Conservation (phyloP, 768 basidiomycete genomes). For the Serendipita indica region DNA sequence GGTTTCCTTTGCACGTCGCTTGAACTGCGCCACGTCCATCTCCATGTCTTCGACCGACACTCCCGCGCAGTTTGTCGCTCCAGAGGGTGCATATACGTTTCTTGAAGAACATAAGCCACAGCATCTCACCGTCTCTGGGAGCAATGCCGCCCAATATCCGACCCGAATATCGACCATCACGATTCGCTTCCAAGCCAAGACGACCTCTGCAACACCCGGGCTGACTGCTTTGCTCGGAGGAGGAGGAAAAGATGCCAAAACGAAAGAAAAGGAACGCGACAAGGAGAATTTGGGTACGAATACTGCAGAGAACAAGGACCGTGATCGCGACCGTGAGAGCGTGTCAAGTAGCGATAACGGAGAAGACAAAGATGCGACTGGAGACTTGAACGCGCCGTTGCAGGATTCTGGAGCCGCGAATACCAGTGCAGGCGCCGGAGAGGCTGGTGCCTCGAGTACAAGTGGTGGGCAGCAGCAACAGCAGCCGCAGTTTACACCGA, state of each 20-base stretch:
- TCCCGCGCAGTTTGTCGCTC: conserved; percentile 61
- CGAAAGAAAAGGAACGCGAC: conserved; percentile 7
- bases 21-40: neutral
- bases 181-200: conserved; percentile 49
- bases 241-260: conserved; percentile 30
- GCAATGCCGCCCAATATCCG: conserved; percentile 31
- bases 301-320: conserved; percentile 24
- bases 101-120: conserved; percentile 72
- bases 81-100: conserved; percentile 79
- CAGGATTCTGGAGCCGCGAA: neutral
- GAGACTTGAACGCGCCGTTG: neutral
- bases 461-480: conserved; percentile 23
- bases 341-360: conserved; percentile 71
- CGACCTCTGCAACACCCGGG: conserved; percentile 32
- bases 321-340: conserved; percentile 50
- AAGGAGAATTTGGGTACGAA: conserved; percentile 26
- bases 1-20: too few relatives aligned
- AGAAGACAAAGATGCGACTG: conserved; percentile 33
- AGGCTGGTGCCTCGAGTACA: conserved; percentile 15
- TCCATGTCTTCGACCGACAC: conserved; percentile 10
- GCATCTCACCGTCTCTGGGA: conserved; percentile 21
- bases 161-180: conserved; percentile 47
- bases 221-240: conserved; percentile 56
- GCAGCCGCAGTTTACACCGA: conserved; percentile 25
- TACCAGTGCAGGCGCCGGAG: neutral